Evolutionary conservation across 805 yeast species (phyloP), one percentile per base, ranked within the genome.

Genomic region (Saccharomyces paradoxus): DNA sequence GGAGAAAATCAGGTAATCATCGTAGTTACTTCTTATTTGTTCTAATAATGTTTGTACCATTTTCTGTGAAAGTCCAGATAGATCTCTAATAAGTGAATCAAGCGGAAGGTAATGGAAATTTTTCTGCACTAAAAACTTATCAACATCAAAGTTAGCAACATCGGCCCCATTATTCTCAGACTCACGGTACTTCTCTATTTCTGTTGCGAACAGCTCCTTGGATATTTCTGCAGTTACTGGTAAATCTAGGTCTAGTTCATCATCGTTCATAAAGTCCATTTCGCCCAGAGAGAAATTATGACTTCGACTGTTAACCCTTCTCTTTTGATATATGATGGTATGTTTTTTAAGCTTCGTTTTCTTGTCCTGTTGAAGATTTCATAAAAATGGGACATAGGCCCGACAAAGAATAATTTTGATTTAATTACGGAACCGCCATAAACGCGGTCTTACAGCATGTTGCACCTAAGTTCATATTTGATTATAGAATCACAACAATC

Each of bases 51-150:
- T 57, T 8, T 58, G 60, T 6, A 63, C 61, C 55, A 63, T 58
- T 4, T 63, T 65, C 13, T 57, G 57, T 1, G 71, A 65, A 6
- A 69, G 52, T 12, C 49, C 51, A 0, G 63, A 55, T 8, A 68
- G 48, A n/a, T 64, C 65, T 29, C 64, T 56, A 12, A 67, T 60
- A 14, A 69, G 59, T 2, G 62, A 53, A 48, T 69, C 71, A n/a
- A 69, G 52, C 9, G 67, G 64, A 14, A 63, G 54, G 49, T 63
- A 69, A n/a, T 69, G 69, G 51, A 68, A 61, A 51, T 68, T 69
- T 51, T 68, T 68, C 27, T 60, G 57, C 44, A 69, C 57, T 17
- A 69, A 57, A 49, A 69, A 68, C 7, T 56, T 56, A 53, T 67
- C 69, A 3, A 66, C 63, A 51, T 65, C 60, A 44, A 67, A 66